Evolutionary conservation across 768 basidiomycete species (phyloP).

Genomic region (Hygrophoropsis aurantiaca): DNA sequence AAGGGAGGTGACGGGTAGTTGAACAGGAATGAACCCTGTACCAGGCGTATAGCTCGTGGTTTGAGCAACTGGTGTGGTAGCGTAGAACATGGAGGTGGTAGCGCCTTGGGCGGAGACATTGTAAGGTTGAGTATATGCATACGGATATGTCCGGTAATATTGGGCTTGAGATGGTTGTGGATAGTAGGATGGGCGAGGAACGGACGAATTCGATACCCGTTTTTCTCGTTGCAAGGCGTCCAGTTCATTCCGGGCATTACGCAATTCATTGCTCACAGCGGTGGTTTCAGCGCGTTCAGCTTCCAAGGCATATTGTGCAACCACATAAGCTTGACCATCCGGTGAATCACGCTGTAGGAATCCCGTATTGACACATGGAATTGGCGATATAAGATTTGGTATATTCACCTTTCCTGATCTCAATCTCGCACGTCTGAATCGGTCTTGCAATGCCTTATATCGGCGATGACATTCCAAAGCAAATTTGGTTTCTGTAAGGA

Average conservation of each 20-base stretch:
- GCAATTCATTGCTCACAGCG: constrained; percentile 56
- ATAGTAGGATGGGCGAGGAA: constrained; percentile 41
- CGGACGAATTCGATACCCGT: constrained; percentile 42
- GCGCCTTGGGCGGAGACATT: constrained; percentile 19
- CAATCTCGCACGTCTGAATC: constrained; percentile 55
- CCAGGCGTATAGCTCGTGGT: constrained; percentile 32
- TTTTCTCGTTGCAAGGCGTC: constrained; percentile 73
- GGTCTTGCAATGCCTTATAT: constrained; percentile 50
- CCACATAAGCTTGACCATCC: constrained; percentile 60
- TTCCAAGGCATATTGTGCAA: constrained; percentile 66
- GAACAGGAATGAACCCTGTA: constrained; percentile 53
- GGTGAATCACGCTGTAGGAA: constrained; percentile 54
- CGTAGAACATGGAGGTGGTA: constrained; percentile 19
- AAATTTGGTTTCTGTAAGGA: constrained; percentile 60
- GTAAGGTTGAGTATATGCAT: constrained; percentile 64
- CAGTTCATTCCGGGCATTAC: constrained; percentile 59
- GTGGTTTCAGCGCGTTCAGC: constrained; percentile 64
- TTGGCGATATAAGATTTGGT: neutral
- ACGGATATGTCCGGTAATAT: constrained; percentile 67
- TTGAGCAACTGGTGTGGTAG: constrained; percentile 31
- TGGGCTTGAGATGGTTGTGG: constrained; percentile 41
- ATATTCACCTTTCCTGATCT: constrained; percentile 56
- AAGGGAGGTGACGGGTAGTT: constrained; percentile 63
- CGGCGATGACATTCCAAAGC: constrained; percentile 67
- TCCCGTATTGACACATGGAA: constrained; percentile 1